Evolutionary conservation across 2,329 filamentous ascomycete genomes (phyloP).

Genomic region (Raffaelea albimanens): DNA sequence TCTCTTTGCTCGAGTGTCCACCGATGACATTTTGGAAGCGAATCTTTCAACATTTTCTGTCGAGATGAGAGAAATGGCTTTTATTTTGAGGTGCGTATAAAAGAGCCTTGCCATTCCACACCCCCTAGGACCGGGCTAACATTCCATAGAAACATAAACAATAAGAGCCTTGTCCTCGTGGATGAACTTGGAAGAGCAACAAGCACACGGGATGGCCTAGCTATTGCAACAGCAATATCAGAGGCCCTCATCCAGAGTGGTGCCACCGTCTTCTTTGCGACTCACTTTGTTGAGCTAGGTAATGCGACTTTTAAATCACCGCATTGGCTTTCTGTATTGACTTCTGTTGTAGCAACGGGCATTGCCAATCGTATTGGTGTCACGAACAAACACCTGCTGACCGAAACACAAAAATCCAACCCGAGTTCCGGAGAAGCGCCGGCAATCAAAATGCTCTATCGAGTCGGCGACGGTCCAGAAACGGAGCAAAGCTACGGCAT

Average conservation of each 20-base stretch:
- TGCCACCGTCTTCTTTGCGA: conserved; percentile 83
- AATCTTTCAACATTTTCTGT: conserved; percentile 90
- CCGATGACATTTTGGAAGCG: conserved; percentile 78
- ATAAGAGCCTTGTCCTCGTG: conserved; percentile 68
- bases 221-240: conserved; percentile 82
- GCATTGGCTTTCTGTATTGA: neutral
- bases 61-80: conserved; percentile 94
- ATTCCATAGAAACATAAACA: conserved; percentile 56
- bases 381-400: conserved; percentile 70
- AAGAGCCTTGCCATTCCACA: neutral
- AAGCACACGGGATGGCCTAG: conserved; percentile 76
- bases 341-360: conserved; percentile 45
- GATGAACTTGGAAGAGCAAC: conserved; percentile 91
- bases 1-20: conserved; percentile 79
- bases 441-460: conserved; percentile 82
- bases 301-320: conserved; percentile 12
- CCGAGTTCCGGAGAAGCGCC: conserved; percentile 29
- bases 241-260: conserved; percentile 75
- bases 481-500: conserved; percentile 73
- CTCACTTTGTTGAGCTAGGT: conserved; percentile 77
- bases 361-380: conserved; percentile 69
- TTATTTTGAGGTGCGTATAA: conserved; percentile 57
- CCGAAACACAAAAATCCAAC: conserved; percentile 43
- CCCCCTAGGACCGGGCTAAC: neutral
- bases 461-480: conserved; percentile 61